A percentile compares a stretch with the other conserved stretches of the same genome.
phyloP scores from a whole-genome alignment of 164 flowering plant genomes.

The Berberis thunbergii region DNA sequence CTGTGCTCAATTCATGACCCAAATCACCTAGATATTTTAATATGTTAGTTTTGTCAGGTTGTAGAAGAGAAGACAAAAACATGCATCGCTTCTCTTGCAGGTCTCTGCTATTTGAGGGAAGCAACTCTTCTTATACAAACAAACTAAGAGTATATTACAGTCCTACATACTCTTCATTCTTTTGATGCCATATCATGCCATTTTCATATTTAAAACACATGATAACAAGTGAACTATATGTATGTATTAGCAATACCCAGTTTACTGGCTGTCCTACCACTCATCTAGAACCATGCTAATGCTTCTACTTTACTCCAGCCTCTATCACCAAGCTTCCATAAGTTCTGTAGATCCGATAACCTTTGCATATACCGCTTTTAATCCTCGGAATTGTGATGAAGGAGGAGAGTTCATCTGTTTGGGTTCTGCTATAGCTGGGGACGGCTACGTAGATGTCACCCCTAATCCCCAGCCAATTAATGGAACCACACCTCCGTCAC shows the following conservation, averaged over 20 bases:
- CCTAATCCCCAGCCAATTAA: conserved; percentile 11
- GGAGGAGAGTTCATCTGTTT: conserved; percentile 29
- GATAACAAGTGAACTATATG: neutral
- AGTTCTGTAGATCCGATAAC: conserved; percentile 10
- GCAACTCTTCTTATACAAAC: neutral
- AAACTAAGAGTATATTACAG: conserved; percentile 5
- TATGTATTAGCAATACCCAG: neutral
- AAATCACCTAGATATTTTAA: neutral
- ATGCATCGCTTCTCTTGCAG: conserved; percentile 7
- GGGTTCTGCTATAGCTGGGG: conserved; percentile 23
- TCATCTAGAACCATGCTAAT: conserved; percentile 18
- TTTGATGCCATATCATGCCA: conserved; percentile 1
- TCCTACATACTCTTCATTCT: neutral
- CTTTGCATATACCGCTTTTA: conserved; percentile 26
- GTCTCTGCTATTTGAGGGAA: too few species aligned
- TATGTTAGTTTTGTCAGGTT: conserved; percentile 1
- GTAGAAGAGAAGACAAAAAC: conserved; percentile 8
- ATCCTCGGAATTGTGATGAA: conserved; percentile 20
- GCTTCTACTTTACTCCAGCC: conserved; percentile 10
- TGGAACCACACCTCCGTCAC: neutral
- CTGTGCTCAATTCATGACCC: neutral
- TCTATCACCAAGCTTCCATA: conserved; percentile 15
- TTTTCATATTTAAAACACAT: neutral
- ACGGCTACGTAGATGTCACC: conserved; percentile 31
- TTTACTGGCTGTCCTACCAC: neutral